Evolutionary conservation across 805 yeast species (phyloP).

Genomic region (Jamesozyma spencerorum): DNA sequence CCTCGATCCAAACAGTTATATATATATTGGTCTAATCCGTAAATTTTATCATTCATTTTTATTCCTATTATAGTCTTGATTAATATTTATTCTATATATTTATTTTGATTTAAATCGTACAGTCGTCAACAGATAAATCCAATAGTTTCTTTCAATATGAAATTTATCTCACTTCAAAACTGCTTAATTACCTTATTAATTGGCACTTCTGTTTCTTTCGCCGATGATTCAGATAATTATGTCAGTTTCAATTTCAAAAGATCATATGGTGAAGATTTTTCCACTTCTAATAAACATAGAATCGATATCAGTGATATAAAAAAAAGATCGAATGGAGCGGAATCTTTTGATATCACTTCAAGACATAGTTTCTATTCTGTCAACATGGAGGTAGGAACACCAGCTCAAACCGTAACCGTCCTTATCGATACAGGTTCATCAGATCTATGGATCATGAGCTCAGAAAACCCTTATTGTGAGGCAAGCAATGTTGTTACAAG

Average conservation of each 20-base stretch:
- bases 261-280: constrained; percentile 14
- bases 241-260: constrained; percentile 18
- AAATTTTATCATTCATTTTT: too few species aligned
- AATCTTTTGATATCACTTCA: constrained; percentile 31
- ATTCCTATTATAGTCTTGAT: too few species aligned
- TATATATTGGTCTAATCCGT: too few species aligned
- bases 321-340: constrained; percentile 25
- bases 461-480: constrained; percentile 1
- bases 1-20: too few species aligned
- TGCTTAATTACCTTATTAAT: too few species aligned
- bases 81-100: too few species aligned
- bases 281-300: background rate
- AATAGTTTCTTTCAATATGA: too few species aligned
- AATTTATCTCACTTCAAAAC: too few species aligned
- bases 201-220: background rate
- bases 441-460: constrained; percentile 45
- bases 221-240: background rate
- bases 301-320: constrained; percentile 1
- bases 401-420: constrained; percentile 42
- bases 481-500: background rate
- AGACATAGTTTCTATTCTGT: constrained; percentile 38
- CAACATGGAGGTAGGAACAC: constrained; percentile 44
- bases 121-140: too few species aligned
- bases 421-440: constrained; percentile 66
- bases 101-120: too few species aligned